Conservation (phyloP, 768 basidiomycete species). For the Naematelia aurantialba region DNA sequence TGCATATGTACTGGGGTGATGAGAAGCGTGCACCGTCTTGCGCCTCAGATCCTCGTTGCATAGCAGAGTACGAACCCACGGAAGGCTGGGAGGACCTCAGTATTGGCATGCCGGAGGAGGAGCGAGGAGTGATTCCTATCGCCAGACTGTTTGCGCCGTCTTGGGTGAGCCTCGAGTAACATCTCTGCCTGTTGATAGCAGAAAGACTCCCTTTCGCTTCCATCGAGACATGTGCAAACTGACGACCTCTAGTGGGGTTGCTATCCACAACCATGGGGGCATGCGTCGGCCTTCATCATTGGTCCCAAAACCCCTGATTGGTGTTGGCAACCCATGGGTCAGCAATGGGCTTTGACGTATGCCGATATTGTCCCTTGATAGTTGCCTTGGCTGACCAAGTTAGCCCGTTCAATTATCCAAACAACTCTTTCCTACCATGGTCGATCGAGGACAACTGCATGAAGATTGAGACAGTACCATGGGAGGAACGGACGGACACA, state of each 20-base stretch:
- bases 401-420: neutral
- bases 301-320: constrained; percentile 18
- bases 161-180: neutral
- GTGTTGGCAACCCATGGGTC: constrained; percentile 43
- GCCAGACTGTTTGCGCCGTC: constrained; percentile 14
- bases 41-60: constrained; percentile 43
- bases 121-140: constrained; percentile 45
- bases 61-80: constrained; percentile 38
- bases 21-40: constrained; percentile 19
- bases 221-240: neutral
- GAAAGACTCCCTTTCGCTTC: no score
- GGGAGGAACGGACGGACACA: neutral
- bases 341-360: constrained; percentile 44
- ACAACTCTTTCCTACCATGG: neutral
- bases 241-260: constrained; percentile 41
- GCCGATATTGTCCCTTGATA: neutral
- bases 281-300: neutral
- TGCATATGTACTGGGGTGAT: neutral
- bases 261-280: constrained; percentile 16
- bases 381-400: neutral
- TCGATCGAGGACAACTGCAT: neutral
- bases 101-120: constrained; percentile 32
- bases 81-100: constrained; percentile 24
- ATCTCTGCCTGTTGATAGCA: no score
- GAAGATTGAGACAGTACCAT: neutral